Percentiles rank a stretch among this genome's conserved stretches.
Conservation (phyloP, 2,329 filamentous ascomycete genomes). For the Hymenoscyphus infarciens region DNA sequence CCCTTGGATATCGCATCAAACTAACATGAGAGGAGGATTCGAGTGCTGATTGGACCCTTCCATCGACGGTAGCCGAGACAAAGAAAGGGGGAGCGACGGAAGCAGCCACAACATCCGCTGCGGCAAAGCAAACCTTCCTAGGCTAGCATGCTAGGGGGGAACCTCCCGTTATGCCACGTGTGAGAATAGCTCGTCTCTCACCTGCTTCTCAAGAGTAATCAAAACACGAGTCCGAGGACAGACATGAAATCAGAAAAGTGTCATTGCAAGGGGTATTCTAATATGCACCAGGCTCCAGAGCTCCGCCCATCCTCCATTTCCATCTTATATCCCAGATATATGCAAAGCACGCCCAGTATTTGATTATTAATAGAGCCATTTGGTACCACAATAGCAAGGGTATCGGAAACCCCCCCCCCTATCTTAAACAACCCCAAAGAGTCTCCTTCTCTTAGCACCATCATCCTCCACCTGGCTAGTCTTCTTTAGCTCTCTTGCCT, state of each 20-base stretch:
- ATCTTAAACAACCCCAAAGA: conserved; percentile 22
- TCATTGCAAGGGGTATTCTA: conserved; percentile 8
- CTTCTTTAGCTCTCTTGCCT: conserved; percentile 26
- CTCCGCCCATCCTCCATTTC: conserved; percentile 2
- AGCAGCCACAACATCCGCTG: neutral
- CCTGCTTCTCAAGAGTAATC: neutral
- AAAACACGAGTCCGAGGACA: neutral
- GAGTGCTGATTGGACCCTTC: neutral
- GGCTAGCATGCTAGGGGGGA: neutral
- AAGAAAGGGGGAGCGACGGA: neutral
- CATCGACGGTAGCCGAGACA: conserved; percentile 5
- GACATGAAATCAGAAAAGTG: conserved; percentile 2
- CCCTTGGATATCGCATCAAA: neutral
- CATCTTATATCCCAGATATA: neutral
- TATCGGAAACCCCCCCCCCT: neutral
- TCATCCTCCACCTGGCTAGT: conserved; percentile 12
- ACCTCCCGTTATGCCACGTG: conserved; percentile 6
- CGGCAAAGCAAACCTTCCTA: neutral
- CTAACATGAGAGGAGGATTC: neutral
- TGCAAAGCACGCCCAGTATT: neutral
- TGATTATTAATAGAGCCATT: neutral
- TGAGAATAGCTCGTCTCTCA: neutral
- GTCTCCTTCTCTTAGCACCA: conserved; percentile 19
- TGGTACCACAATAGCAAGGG: neutral
- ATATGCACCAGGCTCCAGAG: conserved; percentile 1